A percentile compares a stretch with the other conserved stretches of the same genome.
Evolutionary conservation across 2,329 filamentous ascomycete genomes (phyloP).

Genomic region (Epichloe coenophiala): DNA sequence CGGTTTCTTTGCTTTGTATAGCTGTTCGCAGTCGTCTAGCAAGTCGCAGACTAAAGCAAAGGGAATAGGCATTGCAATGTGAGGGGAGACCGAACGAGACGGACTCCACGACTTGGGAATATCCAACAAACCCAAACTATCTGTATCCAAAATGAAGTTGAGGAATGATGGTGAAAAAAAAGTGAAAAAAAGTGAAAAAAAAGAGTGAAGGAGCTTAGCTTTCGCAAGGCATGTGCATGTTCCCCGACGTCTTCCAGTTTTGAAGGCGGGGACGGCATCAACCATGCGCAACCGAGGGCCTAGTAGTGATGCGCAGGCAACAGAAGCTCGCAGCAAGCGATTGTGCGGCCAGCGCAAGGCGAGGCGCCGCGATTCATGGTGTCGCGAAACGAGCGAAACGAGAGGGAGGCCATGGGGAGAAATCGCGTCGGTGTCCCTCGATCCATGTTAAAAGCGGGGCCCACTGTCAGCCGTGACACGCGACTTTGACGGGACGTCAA

Average conservation of each 20-base stretch:
- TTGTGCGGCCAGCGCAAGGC: neutral
- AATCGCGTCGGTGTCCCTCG: constrained; percentile 1
- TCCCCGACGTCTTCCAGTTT: no score
- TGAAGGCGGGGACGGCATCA: no score
- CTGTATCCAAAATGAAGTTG: neutral
- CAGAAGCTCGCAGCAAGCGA: neutral
- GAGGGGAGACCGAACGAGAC: neutral
- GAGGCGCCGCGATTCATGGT: constrained; percentile 4
- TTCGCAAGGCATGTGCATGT: neutral
- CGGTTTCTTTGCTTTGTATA: constrained; percentile 19
- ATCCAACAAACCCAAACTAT: neutral
- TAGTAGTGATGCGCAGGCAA: neutral
- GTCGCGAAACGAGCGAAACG: neutral
- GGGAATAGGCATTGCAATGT: constrained; percentile 42
- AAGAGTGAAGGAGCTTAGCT: no score
- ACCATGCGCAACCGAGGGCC: neutral
- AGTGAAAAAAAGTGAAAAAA: no score
- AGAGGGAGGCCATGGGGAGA: neutral
- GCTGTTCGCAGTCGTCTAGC: constrained; percentile 50
- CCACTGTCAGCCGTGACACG: constrained; percentile 6
- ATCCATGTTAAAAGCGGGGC: neutral
- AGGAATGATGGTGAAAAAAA: no score
- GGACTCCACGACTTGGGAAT: neutral
- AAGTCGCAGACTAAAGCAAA: constrained; percentile 65
- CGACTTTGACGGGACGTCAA: constrained; percentile 20